Evolutionary conservation across 352 stramenopile genomes (phyloP).

Genomic region (Blastocystis sp.): DNA sequence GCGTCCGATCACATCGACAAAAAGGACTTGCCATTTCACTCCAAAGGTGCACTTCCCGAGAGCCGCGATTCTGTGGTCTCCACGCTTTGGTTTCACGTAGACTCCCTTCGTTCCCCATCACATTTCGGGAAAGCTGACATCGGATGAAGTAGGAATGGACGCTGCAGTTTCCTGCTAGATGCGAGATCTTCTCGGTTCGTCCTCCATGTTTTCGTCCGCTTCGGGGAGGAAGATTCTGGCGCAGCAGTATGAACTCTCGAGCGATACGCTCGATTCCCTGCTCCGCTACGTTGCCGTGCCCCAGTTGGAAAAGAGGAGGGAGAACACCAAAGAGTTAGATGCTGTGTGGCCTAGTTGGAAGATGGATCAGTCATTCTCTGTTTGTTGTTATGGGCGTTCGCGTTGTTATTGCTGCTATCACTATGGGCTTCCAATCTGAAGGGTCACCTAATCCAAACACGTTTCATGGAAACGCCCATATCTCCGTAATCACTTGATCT

Average conservation of each 20-base stretch:
- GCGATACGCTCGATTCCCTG: not conserved
- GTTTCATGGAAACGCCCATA: too few relatives aligned
- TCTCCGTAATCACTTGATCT: too few relatives aligned
- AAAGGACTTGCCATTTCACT: conserved; percentile 29
- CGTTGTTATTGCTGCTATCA: too few relatives aligned
- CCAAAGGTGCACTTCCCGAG: not conserved
- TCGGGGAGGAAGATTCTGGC: not conserved
- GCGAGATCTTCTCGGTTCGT: not conserved
- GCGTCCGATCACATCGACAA: not conserved
- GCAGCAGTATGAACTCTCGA: not conserved
- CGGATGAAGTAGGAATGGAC: not conserved
- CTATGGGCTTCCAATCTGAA: too few relatives aligned
- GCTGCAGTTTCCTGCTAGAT: not conserved
- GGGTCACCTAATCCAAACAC: too few relatives aligned
- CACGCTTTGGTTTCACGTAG: not conserved
- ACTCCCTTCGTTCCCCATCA: not conserved
- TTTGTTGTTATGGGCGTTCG: too few relatives aligned
- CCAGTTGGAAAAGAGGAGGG: conserved; percentile 13
- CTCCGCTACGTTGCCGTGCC: not conserved
- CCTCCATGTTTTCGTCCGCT: not conserved
- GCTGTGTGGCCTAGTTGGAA: conserved; percentile 30
- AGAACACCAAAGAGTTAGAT: conserved; percentile 26
- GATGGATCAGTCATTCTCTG: not conserved
- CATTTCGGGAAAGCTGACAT: not conserved
- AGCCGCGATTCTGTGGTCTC: not conserved